Evolutionary conservation across 306 rosid species (phyloP).

Genomic region (Sesbania bispinosa): DNA sequence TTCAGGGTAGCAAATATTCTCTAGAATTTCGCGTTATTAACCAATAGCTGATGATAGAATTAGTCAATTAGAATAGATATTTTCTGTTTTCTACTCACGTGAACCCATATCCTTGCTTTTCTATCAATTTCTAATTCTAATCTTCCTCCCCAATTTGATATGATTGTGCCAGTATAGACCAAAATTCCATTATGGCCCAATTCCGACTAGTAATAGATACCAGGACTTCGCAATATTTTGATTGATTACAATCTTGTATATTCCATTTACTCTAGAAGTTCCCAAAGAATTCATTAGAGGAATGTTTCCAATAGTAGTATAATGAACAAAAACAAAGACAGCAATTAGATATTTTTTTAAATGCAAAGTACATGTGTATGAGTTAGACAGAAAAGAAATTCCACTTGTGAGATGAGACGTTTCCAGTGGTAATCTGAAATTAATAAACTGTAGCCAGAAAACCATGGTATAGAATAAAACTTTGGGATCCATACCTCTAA

Average conservation of each 20-base stretch:
- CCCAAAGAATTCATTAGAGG: no score
- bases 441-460: background rate
- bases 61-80: background rate
- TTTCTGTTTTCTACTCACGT: background rate
- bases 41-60: no score
- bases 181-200: background rate
- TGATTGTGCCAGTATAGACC: background rate
- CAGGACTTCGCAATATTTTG: no score
- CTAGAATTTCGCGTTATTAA: no score
- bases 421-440: background rate
- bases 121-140: background rate
- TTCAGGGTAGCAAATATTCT: no score
- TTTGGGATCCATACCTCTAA: conserved; percentile 61
- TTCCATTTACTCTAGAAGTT: no score
- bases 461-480: background rate
- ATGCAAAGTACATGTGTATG: background rate
- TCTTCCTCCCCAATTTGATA: background rate
- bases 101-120: background rate
- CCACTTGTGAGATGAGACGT: conserved; percentile 4
- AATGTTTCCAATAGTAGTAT: no score
- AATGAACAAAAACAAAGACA: background rate
- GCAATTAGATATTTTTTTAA: background rate
- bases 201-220: no score
- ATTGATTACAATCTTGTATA: no score
- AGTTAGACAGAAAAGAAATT: background rate